These are phyloP conservation scores for Colletotrichum lindemuthianum DNA, from an alignment of 2,329 filamentous ascomycete genomes.

Conservation along the genomic window DNA sequence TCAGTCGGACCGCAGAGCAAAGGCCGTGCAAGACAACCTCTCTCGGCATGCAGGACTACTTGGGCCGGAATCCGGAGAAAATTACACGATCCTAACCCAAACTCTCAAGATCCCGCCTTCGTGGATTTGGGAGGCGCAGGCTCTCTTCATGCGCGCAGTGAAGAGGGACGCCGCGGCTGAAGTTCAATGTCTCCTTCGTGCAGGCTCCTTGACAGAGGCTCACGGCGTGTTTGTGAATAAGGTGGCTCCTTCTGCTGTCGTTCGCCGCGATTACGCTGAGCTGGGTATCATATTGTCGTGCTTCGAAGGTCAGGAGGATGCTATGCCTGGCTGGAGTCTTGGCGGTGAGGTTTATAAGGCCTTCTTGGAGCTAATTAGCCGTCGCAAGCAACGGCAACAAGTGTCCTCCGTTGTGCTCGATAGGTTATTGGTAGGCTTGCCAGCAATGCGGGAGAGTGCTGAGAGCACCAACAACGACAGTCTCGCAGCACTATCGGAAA, in stretches of 20 bases:
- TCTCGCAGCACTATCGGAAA: conserved; percentile 82
- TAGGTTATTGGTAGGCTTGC: conserved; percentile 65
- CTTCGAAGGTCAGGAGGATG: conserved; percentile 71
- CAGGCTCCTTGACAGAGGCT: conserved; percentile 80
- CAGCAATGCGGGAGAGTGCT: conserved; percentile 60
- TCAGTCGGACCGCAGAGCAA: conserved; percentile 68
- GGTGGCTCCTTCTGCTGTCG: conserved; percentile 84
- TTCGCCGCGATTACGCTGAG: conserved; percentile 80
- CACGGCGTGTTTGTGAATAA: conserved; percentile 83
- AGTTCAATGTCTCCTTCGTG: conserved; percentile 82
- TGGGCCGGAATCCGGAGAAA: conserved; percentile 64
- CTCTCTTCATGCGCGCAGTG: conserved; percentile 80
- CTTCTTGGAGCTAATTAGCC: conserved; percentile 64
- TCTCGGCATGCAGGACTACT: conserved; percentile 76
- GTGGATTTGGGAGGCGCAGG: conserved; percentile 91
- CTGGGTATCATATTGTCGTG: conserved; percentile 76
- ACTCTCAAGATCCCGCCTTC: conserved; percentile 76
- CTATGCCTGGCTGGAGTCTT: conserved; percentile 77
- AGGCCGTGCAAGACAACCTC: conserved; percentile 77
- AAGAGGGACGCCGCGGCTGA: conserved; percentile 76
- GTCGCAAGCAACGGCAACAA: conserved; percentile 50
- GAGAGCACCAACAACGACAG: conserved; percentile 58
- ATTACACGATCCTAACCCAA: conserved; percentile 68
- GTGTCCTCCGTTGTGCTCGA: conserved; percentile 61
- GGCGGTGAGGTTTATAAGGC: conserved; percentile 83